phyloP scores from a whole-genome alignment of 169 alveolate genomes.

The Eimeria brunetti region DNA sequence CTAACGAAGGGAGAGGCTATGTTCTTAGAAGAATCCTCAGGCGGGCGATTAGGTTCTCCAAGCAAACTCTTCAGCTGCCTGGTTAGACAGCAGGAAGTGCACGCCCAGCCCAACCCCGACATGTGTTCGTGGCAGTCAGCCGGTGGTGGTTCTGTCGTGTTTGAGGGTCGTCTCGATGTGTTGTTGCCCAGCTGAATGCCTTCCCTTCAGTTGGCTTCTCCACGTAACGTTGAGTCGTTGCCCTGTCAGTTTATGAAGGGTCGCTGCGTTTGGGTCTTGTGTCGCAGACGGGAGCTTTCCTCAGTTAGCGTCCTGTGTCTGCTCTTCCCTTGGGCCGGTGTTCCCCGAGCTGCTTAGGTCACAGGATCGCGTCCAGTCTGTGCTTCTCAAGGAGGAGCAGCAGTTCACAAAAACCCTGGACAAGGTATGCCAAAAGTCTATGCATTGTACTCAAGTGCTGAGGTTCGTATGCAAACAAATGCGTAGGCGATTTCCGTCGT shows the following conservation, averaged over 20 bases:
- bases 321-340: constrained; percentile 89
- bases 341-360: constrained; percentile 89
- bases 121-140: neutral
- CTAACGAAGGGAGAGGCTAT: constrained; percentile 94
- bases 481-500: neutral
- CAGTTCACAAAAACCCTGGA: constrained; percentile 92
- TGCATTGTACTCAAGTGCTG: neutral
- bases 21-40: constrained; percentile 95
- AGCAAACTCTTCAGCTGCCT: constrained; percentile 81
- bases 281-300: constrained; percentile 90
- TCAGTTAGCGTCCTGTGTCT: constrained; percentile 91
- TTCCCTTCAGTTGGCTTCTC: neutral
- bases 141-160: neutral
- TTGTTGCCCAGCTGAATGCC: neutral
- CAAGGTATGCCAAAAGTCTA: constrained; percentile 75
- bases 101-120: too few species aligned
- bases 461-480: neutral
- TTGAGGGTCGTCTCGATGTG: neutral
- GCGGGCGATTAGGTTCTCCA: constrained; percentile 94
- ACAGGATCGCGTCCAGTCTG: constrained; percentile 88
- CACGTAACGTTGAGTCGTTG: neutral
- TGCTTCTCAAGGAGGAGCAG: constrained; percentile 91
- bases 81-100: constrained; percentile 19
- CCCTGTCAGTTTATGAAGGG: neutral
- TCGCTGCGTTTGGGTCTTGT: neutral